Evolutionary conservation across 1,139 yeast species (phyloP).

Genomic region (Geotrichum phurueaensis): DNA sequence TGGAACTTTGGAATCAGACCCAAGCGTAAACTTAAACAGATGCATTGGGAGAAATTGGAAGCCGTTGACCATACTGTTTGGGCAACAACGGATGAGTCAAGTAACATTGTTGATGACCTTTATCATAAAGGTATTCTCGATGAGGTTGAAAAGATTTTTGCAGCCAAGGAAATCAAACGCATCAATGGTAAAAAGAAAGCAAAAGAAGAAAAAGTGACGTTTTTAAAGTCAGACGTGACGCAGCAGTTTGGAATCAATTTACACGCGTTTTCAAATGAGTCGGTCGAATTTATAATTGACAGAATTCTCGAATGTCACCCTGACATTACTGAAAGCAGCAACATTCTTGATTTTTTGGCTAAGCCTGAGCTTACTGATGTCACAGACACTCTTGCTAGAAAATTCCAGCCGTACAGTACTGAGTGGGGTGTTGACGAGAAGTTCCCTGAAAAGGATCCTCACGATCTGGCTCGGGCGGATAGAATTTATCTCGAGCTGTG

Average conservation of each 20-base stretch:
- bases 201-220: conserved; percentile 47
- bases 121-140: conserved; percentile 65
- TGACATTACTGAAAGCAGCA: conserved; percentile 59
- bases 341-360: conserved; percentile 76
- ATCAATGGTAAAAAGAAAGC: conserved; percentile 34
- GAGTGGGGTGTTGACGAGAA: conserved; percentile 41
- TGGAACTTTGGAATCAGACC: conserved; percentile 41
- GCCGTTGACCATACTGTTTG: conserved; percentile 71
- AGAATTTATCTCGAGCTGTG: conserved; percentile 71
- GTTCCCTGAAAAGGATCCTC: conserved; percentile 47
- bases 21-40: conserved; percentile 68
- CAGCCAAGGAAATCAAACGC: conserved; percentile 51
- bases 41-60: conserved; percentile 88
- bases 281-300: conserved; percentile 57
- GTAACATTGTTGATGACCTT: conserved; percentile 48
- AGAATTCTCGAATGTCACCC: conserved; percentile 68
- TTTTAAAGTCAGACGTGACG: conserved; percentile 73
- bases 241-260: conserved; percentile 90
- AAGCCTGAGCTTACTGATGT: conserved; percentile 67
- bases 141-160: conserved; percentile 76
- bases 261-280: conserved; percentile 62
- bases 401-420: conserved; percentile 65
- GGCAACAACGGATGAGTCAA: conserved; percentile 48
- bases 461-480: conserved; percentile 73
- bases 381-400: conserved; percentile 59